Conservation (phyloP, 495 filamentous ascomycete species). For the Annulohypoxylon stygium region DNA sequence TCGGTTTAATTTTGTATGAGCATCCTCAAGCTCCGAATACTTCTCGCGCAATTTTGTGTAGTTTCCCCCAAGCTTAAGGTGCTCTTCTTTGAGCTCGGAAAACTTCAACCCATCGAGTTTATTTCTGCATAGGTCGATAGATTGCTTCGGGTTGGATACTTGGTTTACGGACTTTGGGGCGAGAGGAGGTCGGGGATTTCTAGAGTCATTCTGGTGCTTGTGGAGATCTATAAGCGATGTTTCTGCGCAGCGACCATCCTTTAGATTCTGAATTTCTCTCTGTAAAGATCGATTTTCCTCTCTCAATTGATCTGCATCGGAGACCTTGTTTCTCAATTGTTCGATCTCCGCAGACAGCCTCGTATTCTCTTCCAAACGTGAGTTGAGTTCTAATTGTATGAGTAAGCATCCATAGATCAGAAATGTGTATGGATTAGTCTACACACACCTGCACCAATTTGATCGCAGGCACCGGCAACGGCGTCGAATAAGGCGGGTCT, state of each 20-base stretch:
- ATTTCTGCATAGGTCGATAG: slow-evolving; percentile 33
- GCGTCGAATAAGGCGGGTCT: slow-evolving; percentile 57
- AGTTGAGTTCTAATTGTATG: slow-evolving; percentile 23
- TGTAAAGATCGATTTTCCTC: slow-evolving; percentile 54
- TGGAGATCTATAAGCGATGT: neutral
- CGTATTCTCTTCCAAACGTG: slow-evolving; percentile 30
- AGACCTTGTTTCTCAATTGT: slow-evolving; percentile 45
- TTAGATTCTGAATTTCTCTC: slow-evolving; percentile 48
- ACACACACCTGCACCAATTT: slow-evolving; percentile 54
- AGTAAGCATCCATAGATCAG: slow-evolving; percentile 3
- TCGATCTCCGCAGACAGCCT: slow-evolving; percentile 51
- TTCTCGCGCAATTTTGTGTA: slow-evolving; percentile 46
- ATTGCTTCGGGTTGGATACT: slow-evolving; percentile 29
- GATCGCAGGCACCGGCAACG: slow-evolving; percentile 56
- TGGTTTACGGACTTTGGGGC: slow-evolving; percentile 43
- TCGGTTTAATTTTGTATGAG: slow-evolving; percentile 50
- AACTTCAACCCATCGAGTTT: slow-evolving; percentile 38
- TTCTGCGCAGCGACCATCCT: slow-evolving; percentile 13
- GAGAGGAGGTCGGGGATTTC: slow-evolving; percentile 37
- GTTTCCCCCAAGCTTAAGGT: slow-evolving; percentile 46
- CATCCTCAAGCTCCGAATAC: slow-evolving; percentile 51
- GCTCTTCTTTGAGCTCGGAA: slow-evolving; percentile 50
- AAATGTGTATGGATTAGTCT: neutral
- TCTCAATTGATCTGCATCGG: slow-evolving; percentile 46
- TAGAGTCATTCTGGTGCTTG: slow-evolving; percentile 1